Percentiles rank a stretch among this genome's conserved stretches.
Conservation (phyloP, 2,329 filamentous ascomycete genomes). For the Colletotrichum filicis region DNA sequence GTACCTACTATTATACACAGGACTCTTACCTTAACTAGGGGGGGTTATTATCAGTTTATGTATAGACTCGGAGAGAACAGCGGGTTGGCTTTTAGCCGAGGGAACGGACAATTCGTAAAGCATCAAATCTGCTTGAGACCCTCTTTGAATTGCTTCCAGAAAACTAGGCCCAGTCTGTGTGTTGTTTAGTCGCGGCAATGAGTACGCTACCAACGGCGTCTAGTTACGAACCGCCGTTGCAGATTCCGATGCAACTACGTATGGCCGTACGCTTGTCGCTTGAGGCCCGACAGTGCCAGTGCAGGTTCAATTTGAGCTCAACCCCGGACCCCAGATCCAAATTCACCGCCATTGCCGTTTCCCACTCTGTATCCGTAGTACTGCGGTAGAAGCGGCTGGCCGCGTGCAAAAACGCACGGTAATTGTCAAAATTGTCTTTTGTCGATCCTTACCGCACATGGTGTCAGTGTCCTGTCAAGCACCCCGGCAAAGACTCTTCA, state of each 20-base stretch:
- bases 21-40: too few relatives aligned
- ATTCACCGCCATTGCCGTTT: neutral
- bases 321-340: constrained; percentile 7
- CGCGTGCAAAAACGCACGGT: neutral
- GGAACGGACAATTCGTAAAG: neutral
- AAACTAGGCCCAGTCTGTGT: neutral
- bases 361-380: neutral
- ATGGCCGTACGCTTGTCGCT: neutral
- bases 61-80: too few relatives aligned
- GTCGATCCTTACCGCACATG: constrained; percentile 18
- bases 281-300: neutral
- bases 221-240: neutral
- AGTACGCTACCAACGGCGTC: neutral
- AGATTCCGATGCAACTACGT: too few relatives aligned
- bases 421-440: constrained; percentile 5
- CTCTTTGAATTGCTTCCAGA: neutral
- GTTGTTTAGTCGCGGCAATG: neutral
- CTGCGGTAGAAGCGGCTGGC: constrained; percentile 4
- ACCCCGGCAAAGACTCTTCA: constrained; percentile 13
- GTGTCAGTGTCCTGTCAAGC: neutral
- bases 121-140: neutral
- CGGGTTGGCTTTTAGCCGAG: neutral
- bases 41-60: too few relatives aligned
- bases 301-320: neutral
- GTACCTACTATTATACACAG: too few relatives aligned